Percentiles rank a stretch among this genome's conserved stretches.
These are phyloP conservation scores for Scenedesmus sp. DNA, from an alignment of 163 green algal species.

Conservation along the genomic window DNA sequence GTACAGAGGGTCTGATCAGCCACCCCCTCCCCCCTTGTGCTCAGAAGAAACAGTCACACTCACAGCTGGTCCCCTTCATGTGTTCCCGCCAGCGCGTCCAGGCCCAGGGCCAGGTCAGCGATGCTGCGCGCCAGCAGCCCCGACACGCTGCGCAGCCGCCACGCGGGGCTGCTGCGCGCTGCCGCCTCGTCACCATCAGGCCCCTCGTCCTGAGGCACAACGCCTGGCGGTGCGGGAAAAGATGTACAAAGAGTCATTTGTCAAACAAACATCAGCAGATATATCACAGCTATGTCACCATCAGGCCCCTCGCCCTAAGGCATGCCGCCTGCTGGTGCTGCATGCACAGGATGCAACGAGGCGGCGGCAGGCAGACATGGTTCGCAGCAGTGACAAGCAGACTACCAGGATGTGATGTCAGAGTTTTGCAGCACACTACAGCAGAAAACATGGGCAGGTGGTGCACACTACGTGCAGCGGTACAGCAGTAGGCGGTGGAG, in stretches of 20 bases:
- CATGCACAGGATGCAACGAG: too few relatives aligned
- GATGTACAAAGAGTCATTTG: not conserved
- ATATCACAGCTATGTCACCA: not conserved
- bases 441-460: too few relatives aligned
- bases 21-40: too few relatives aligned
- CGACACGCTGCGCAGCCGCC: constrained; percentile 49
- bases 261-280: not conserved
- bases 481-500: not conserved
- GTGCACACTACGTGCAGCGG: not conserved
- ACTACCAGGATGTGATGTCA: too few relatives aligned
- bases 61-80: constrained; percentile 16
- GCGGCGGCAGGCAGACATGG: too few relatives aligned
- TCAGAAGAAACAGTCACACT: not conserved
- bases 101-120: constrained; percentile 65
- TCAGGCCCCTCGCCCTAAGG: not conserved
- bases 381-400: too few relatives aligned
- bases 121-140: constrained; percentile 69
- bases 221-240: not conserved
- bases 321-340: too few relatives aligned
- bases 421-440: too few relatives aligned
- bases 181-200: not conserved
- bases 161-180: not conserved
- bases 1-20: too few relatives aligned
- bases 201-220: not conserved
- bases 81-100: constrained; percentile 63